Evolutionary conservation across 768 basidiomycete species (phyloP), one percentile per base, ranked within the genome.

Genomic region (Tricholoma saponaceum): DNA sequence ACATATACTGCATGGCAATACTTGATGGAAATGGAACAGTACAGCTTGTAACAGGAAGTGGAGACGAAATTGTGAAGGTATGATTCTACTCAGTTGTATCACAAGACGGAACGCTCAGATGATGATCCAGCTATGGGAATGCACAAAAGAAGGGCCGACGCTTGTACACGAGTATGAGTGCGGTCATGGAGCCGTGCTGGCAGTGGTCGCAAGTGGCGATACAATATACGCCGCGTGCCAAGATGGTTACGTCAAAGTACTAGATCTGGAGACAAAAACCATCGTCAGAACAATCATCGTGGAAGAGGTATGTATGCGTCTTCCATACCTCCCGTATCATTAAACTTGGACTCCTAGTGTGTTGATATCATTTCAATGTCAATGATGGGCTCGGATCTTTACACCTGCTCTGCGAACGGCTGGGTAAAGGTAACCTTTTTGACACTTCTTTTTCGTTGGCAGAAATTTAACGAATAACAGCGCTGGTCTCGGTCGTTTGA

Each of bases 181-280:
- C 64, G 78, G 72, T 54, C 84, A 84, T 62, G 91, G 94, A 1
- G 95, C 93, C 0, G 85, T 97, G 5, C 77, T 95, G n/a, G 84
- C 92, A 0, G 77, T 98, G 25, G 83, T 84, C 2, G 82, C 83
- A 0, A 78, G 79, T 32, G 87, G 86, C 20, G 90, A 91, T 18
- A 90, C 92, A 1, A 78, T 98, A 20, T 97, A 89, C 65, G 96
- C 92, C 6, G 96, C 94, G 0, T 90, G 95, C 64, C 96, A 98
- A 71, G 94, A 93, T 60, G 96, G 96, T 2, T 87, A 90, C 63
- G 91, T 98, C 64, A 89, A 89, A 61, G 87, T 98, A 4, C 84
- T 92, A 73, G 95, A 98, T 69, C 72, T 97, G 7, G 94, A 95
- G 68, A 96, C 95, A 0, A 87, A 85, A 61, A 92, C 93, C 0